Percentiles rank a stretch among this genome's conserved stretches.
These are phyloP conservation scores for Fusarium xylarioides DNA, from an alignment of 2,329 filamentous ascomycete species.

Conservation along the genomic window DNA sequence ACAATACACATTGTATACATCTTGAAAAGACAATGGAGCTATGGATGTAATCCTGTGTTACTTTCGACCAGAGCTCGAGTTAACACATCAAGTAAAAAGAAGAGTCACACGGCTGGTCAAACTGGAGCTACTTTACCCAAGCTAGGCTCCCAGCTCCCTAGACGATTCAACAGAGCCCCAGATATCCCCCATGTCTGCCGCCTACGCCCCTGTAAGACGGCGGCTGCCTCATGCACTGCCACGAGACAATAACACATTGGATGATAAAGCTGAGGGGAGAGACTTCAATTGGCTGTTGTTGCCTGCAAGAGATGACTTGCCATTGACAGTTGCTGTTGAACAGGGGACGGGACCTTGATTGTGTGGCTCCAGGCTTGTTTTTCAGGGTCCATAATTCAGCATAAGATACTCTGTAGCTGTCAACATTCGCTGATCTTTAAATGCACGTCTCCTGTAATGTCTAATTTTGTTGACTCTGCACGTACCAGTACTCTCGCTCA, in stretches of 20 bases:
- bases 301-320: constrained; percentile 14
- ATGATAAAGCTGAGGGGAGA: constrained; percentile 12
- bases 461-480: background rate
- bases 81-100: background rate
- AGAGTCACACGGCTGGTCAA: constrained; percentile 14
- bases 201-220: constrained; percentile 16
- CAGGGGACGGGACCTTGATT: constrained; percentile 6
- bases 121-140: background rate
- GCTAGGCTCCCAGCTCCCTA: constrained; percentile 4
- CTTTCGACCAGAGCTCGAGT: background rate
- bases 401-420: background rate
- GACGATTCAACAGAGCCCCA: constrained; percentile 10
- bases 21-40: background rate
- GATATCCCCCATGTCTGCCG: constrained; percentile 13
- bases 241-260: constrained; percentile 43
- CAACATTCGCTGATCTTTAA: background rate
- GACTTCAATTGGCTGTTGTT: constrained; percentile 22
- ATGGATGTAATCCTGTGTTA: background rate
- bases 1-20: background rate
- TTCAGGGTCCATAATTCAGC: background rate
- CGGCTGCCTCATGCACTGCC: constrained; percentile 46
- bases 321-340: constrained; percentile 11
- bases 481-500: background rate
- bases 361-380: constrained; percentile 6
- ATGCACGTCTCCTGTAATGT: background rate